These are phyloP conservation scores for Ulmus americana DNA, from an alignment of 331 rosid species.

Conservation along the genomic window DNA sequence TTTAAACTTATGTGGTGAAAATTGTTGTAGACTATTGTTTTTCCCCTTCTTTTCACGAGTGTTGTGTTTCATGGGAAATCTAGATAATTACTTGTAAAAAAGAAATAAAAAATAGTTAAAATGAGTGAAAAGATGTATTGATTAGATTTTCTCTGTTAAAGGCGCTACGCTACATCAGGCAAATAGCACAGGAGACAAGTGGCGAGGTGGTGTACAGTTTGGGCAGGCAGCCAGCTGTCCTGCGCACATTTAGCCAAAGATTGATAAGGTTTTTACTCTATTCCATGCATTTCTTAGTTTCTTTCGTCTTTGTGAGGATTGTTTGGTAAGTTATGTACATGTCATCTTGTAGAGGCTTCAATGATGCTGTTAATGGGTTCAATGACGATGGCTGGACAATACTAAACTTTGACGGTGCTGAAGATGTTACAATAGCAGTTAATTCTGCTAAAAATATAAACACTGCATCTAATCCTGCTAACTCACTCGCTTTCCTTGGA, in stretches of 20 bases:
- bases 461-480: constrained; percentile 50
- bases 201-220: constrained; percentile 89
- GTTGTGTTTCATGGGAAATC: neutral
- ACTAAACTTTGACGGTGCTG: constrained; percentile 73
- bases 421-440: constrained; percentile 74
- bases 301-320: neutral
- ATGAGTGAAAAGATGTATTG: constrained; percentile 12
- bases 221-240: constrained; percentile 95
- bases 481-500: constrained; percentile 63
- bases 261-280: constrained; percentile 54
- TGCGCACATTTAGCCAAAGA: constrained; percentile 92
- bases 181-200: constrained; percentile 91
- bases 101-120: neutral
- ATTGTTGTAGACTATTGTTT: neutral
- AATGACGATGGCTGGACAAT: constrained; percentile 91
- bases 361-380: constrained; percentile 93
- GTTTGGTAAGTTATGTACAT: neutral
- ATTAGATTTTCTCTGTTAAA: constrained; percentile 26
- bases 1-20: neutral
- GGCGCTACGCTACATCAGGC: constrained; percentile 87
- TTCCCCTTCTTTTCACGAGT: neutral
- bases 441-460: constrained; percentile 71
- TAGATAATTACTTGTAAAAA: no score
- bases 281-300: constrained; percentile 3
- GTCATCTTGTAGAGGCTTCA: constrained; percentile 63